Conservation (phyloP, 1,284 basidiomycete species). For the Limonomyces culmigenus region DNA sequence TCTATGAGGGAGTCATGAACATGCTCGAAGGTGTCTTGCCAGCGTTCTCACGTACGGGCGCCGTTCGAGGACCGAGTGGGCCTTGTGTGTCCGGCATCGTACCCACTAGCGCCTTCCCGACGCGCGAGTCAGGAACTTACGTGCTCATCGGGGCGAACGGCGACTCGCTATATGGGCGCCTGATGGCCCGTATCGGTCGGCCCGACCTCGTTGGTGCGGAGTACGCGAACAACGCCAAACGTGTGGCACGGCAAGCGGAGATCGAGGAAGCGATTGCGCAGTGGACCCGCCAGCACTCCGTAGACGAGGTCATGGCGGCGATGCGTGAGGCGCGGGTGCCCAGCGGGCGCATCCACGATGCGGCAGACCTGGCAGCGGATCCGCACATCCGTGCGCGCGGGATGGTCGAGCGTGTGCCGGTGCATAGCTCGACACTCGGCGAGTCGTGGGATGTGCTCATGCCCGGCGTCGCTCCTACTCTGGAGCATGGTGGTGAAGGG, state of each 20-base stretch:
- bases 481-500: constrained; percentile 35
- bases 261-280: constrained; percentile 44
- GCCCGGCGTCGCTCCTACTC: constrained; percentile 38
- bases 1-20: constrained; percentile 50
- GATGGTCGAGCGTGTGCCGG: constrained; percentile 39
- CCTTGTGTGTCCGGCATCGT: constrained; percentile 60
- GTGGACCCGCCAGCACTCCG: constrained; percentile 41
- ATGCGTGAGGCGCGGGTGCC: constrained; percentile 43
- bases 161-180: constrained; percentile 45
- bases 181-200: constrained; percentile 43
- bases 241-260: constrained; percentile 35
- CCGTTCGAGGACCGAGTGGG: constrained; percentile 52
- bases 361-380: constrained; percentile 41
- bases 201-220: constrained; percentile 36
- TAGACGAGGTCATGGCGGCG: constrained; percentile 36
- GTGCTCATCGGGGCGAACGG: constrained; percentile 57
- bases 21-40: constrained; percentile 62
- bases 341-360: constrained; percentile 41
- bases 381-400: constrained; percentile 39
- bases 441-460: constrained; percentile 47
- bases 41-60: constrained; percentile 56
- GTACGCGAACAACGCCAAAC: constrained; percentile 43
- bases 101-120: constrained; percentile 56
- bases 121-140: constrained; percentile 33
- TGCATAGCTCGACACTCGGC: constrained; percentile 10